phyloP scores from a whole-genome alignment of 139 green algal species.

The Chlorella sp. region DNA sequence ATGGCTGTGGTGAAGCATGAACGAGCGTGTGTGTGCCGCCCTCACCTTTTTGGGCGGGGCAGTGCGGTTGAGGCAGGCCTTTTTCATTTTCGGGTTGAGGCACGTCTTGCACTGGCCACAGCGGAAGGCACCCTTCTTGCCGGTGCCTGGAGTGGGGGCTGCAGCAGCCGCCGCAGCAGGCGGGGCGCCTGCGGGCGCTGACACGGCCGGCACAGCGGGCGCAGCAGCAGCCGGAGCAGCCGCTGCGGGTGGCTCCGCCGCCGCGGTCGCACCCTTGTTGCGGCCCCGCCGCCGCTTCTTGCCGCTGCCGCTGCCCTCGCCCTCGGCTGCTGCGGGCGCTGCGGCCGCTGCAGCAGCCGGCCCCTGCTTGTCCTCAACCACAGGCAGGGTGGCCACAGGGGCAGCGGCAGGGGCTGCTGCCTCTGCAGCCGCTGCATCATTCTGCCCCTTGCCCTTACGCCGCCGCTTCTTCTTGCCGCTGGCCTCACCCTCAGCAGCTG shows the following conservation, averaged over 20 bases:
- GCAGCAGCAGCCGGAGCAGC: not conserved
- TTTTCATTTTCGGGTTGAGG: not conserved
- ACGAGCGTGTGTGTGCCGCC: too few species aligned
- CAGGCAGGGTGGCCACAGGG: not conserved
- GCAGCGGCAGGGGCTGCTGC: not conserved
- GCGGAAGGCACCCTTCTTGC: slow-evolving; percentile 2
- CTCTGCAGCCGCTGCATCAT: not conserved
- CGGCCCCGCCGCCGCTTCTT: not conserved
- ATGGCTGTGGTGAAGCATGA: too few species aligned
- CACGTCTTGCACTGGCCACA: slow-evolving; percentile 5
- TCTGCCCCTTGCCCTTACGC: too few species aligned
- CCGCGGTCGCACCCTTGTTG: not conserved
- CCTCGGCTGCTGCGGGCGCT: not conserved
- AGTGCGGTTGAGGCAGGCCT: not conserved
- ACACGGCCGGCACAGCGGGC: not conserved
- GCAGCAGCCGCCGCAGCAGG: not conserved
- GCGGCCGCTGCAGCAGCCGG: not conserved
- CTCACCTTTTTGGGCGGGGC: too few species aligned
- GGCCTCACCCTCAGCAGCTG: too few species aligned
- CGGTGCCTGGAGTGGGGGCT: not conserved
- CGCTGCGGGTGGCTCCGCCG: not conserved
- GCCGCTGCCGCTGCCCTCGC: not conserved
- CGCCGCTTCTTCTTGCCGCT: too few species aligned
- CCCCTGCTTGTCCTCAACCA: too few species aligned
- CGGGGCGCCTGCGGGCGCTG: not conserved